Conservation (phyloP, 768 basidiomycete genomes). For the Basidioascus undulatus region DNA sequence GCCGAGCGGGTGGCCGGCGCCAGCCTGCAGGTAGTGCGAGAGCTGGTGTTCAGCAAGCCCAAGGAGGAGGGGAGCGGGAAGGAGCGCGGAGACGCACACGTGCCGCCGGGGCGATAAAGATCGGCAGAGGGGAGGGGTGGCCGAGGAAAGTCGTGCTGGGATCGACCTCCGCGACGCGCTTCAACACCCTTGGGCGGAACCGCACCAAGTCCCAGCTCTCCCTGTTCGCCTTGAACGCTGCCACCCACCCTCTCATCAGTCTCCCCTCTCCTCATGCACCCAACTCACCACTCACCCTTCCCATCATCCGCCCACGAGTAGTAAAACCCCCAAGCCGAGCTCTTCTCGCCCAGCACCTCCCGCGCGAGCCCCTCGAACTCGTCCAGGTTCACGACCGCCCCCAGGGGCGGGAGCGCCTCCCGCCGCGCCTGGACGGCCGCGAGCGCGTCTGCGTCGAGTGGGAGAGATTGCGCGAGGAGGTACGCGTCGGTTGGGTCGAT, state of each 20-base stretch:
- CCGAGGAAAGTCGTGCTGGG: conserved; percentile 29
- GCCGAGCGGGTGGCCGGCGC: conserved; percentile 62
- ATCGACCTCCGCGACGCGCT: conserved; percentile 15
- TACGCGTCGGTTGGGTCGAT: too few species aligned
- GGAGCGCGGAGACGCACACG: too few species aligned
- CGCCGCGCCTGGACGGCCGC: conserved; percentile 1
- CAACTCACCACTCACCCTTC: conserved; percentile 1
- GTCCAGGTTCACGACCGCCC: conserved; percentile 3
- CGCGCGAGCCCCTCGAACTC: conserved; percentile 7
- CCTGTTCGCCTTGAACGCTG: background rate
- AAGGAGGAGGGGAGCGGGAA: too few species aligned
- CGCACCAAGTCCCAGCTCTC: conserved; percentile 3
- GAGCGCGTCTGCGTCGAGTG: background rate
- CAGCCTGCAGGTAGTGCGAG: too few species aligned
- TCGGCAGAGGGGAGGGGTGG: conserved; percentile 39
- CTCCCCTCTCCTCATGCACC: too few species aligned
- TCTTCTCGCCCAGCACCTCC: conserved; percentile 2
- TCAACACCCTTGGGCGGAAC: conserved; percentile 7
- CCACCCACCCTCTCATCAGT: too few species aligned
- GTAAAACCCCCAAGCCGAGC: conserved; percentile 3
- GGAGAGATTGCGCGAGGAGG: too few species aligned
- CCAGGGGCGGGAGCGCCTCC: background rate
- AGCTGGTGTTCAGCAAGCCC: too few species aligned
- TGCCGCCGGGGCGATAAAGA: conserved; percentile 69
- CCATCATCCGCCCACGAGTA: conserved; percentile 3